Conservation (phyloP, 495 filamentous ascomycete genomes). For the Letharia columbiana region DNA sequence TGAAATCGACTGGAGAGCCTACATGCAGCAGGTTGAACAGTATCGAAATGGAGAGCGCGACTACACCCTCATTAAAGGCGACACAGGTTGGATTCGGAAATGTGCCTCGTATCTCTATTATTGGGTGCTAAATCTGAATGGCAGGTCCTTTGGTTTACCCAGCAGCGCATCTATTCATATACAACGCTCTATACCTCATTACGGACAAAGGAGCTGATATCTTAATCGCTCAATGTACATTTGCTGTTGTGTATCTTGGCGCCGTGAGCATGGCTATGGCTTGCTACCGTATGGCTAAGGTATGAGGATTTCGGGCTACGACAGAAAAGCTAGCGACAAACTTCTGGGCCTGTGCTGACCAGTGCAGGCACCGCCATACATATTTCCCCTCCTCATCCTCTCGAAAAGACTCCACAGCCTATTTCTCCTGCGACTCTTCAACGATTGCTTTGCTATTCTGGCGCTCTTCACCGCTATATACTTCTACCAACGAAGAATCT, state of each 20-base stretch:
- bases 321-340: neutral
- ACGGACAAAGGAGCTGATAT: slow-evolving; percentile 74
- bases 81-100: slow-evolving; percentile 50
- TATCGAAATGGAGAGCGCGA: slow-evolving; percentile 78
- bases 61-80: slow-evolving; percentile 76
- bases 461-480: slow-evolving; percentile 76
- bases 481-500: slow-evolving; percentile 60
- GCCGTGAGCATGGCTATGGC: slow-evolving; percentile 68
- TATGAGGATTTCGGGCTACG: slow-evolving; percentile 25
- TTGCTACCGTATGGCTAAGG: slow-evolving; percentile 70
- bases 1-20: slow-evolving; percentile 95
- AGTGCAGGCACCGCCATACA: slow-evolving; percentile 68
- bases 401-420: slow-evolving; percentile 92
- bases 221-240: slow-evolving; percentile 67
- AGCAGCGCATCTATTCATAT: slow-evolving; percentile 86
- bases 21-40: slow-evolving; percentile 85
- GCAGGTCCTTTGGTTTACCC: slow-evolving; percentile 48
- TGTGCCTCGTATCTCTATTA: slow-evolving; percentile 49
- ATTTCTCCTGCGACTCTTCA: slow-evolving; percentile 87
- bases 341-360: neutral
- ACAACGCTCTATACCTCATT: slow-evolving; percentile 66
- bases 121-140: neutral
- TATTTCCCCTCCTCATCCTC: slow-evolving; percentile 78
- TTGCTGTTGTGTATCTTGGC: slow-evolving; percentile 65
- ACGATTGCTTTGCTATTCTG: slow-evolving; percentile 80